Evolutionary conservation across 768 basidiomycete genomes (phyloP), one percentile per base, ranked within the genome.

Genomic region (Tricholoma flavovirens): DNA sequence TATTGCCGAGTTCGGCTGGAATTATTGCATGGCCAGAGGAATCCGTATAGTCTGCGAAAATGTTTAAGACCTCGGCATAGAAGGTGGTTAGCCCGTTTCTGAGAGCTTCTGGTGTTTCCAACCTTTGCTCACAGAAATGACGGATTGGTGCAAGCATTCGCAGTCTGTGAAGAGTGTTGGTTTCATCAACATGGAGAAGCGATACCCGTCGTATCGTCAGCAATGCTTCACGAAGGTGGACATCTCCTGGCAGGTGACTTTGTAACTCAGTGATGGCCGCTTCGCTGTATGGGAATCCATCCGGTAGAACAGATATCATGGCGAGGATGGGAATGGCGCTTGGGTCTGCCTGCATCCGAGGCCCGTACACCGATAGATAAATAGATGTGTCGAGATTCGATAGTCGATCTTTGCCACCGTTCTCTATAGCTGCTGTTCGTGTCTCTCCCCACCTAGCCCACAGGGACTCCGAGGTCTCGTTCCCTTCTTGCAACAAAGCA

Each of bases 311-410:
- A 1, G 64, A 61, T 22, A 65, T 19, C 12, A 63, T 56, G n/a
- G 57, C 62, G 5, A 65, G 60, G 19, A 65, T 52, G 36, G 54
- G 3, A 21, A 56, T 56, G n/a, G 63, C 56, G 19, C 21, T 42
- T 11, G 19, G 6, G 46, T 63, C 59, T 33, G 59, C 59, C 12
- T 21, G 42, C 64, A 65, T 63, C 22, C 59, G 57, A n/a, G 62
- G 60, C 17, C 40, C 19, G 9, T 42, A 42, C 4, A 62, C 59
- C 6, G 64, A 60, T 32, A 65, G 42, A 48, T 58, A 56, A 46
- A 65, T 63, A 10, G 64, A 65, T 15, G 48, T 57, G 54, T 65
- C 64, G 9, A 65, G 62, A 50, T 60, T 63, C 38, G 61, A 65
- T 46, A 61, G 46, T 49, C 62, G 45, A 49, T 62, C 60, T 38